A percentile compares a stretch with the other conserved stretches of the same genome.
Conservation (phyloP, 768 basidiomycete genomes). For the Lactarius vividus region DNA sequence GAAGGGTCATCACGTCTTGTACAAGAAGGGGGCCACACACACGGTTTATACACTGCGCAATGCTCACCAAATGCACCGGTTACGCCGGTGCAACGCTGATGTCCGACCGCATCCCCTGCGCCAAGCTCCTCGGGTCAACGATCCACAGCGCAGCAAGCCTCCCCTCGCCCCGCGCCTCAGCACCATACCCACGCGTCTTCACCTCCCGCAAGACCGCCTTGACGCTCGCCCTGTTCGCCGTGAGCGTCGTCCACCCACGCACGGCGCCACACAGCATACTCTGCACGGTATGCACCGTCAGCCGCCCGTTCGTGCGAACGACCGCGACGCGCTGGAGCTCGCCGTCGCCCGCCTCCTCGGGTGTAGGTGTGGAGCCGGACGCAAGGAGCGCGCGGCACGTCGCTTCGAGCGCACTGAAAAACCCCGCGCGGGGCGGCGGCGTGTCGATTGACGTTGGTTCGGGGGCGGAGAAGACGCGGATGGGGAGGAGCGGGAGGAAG, state of each 20-base stretch:
- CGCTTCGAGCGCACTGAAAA: constrained; percentile 19
- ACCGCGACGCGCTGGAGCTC: constrained; percentile 54
- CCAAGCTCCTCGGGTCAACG: constrained; percentile 75
- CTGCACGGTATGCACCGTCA: constrained; percentile 76
- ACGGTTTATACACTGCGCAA: not conserved
- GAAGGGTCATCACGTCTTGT: no score
- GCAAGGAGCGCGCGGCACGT: constrained; percentile 51
- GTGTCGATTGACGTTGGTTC: constrained; percentile 24
- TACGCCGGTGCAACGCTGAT: constrained; percentile 17
- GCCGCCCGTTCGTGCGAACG: constrained; percentile 52
- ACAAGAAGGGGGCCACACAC: not conserved
- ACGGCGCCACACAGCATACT: constrained; percentile 68
- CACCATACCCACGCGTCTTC: constrained; percentile 37
- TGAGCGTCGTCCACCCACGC: constrained; percentile 81
- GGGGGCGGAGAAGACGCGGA: constrained; percentile 48
- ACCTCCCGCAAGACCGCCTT: constrained; percentile 71
- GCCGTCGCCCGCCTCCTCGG: constrained; percentile 23
- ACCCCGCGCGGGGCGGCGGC: constrained; percentile 6
- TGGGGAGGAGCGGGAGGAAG: constrained; percentile 58
- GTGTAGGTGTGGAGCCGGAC: constrained; percentile 31
- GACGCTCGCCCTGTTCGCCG: constrained; percentile 79
- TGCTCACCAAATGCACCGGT: constrained; percentile 1
- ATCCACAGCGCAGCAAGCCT: constrained; percentile 57
- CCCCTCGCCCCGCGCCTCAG: constrained; percentile 15
- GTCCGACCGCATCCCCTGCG: constrained; percentile 53